Evolutionary conservation across 225 moss, liverwort and hornwort species (phyloP).

Genomic region (Marchantia polymorpha): DNA sequence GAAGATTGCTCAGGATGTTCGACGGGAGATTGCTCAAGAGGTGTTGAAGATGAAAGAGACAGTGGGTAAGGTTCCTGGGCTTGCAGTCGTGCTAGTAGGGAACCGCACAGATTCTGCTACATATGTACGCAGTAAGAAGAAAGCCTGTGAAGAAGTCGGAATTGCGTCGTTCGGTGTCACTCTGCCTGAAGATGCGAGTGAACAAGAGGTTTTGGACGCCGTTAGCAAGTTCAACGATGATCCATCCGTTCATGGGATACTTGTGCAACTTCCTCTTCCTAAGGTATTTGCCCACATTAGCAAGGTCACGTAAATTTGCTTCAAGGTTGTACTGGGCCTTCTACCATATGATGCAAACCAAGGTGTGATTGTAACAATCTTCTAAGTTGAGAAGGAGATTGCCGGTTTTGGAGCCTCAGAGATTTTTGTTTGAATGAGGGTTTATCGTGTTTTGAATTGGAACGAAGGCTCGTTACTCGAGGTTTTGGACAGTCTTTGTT

Average conservation of each 20-base stretch:
- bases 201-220: slow-evolving; percentile 57
- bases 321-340: background rate
- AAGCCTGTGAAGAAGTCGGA: slow-evolving; percentile 69
- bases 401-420: background rate
- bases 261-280: slow-evolving; percentile 85
- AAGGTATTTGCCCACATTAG: slow-evolving; percentile 42
- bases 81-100: slow-evolving; percentile 76
- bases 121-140: slow-evolving; percentile 84
- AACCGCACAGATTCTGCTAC: slow-evolving; percentile 68
- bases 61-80: slow-evolving; percentile 61
- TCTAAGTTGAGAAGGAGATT: background rate
- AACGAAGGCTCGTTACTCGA: too few species aligned
- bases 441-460: too few species aligned
- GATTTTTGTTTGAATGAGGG: background rate
- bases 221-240: slow-evolving; percentile 66
- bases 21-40: slow-evolving; percentile 52
- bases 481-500: too few species aligned
- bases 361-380: background rate
- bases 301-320: background rate
- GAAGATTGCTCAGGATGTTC: slow-evolving; percentile 65
- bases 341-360: background rate
- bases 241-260: slow-evolving; percentile 69
- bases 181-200: slow-evolving; percentile 54
- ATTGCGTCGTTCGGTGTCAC: slow-evolving; percentile 57
- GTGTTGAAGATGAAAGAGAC: slow-evolving; percentile 59